Evolutionary conservation across 495 filamentous ascomycete genomes (phyloP).

Genomic region (Penicillium subrubescens): DNA sequence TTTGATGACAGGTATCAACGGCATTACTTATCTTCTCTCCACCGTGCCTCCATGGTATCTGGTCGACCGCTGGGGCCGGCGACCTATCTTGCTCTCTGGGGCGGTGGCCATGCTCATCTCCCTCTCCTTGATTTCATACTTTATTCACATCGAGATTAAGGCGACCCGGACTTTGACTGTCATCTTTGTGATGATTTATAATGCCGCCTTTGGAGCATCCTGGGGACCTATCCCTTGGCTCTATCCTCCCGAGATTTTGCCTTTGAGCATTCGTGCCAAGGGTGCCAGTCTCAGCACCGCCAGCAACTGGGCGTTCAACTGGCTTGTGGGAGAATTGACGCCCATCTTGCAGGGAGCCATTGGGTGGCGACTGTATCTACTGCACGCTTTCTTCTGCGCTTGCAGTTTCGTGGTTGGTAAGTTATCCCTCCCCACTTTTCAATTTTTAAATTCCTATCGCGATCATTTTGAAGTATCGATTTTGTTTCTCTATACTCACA

Average conservation of each 20-base stretch:
- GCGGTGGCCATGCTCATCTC: constrained; percentile 90
- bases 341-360: constrained; percentile 89
- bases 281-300: constrained; percentile 96
- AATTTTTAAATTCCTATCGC: not conserved
- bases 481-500: constrained; percentile 4
- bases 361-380: constrained; percentile 87
- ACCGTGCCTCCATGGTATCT: constrained; percentile 97
- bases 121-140: constrained; percentile 92
- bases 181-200: constrained; percentile 96
- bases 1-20: constrained; percentile 97
- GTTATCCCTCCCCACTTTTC: constrained; percentile 31
- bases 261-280: constrained; percentile 95
- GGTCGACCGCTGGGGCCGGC: constrained; percentile 89
- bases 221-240: constrained; percentile 99
- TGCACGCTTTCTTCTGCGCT: constrained; percentile 97
- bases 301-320: constrained; percentile 98
- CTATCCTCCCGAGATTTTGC: constrained; percentile 96
- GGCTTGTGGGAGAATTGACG: constrained; percentile 92
- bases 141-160: constrained; percentile 81
- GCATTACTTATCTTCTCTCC: constrained; percentile 83
- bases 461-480: too few relatives aligned
- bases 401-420: constrained; percentile 94
- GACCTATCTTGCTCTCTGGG: constrained; percentile 86
- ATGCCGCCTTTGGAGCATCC: constrained; percentile 96
- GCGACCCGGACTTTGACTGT: constrained; percentile 84